Conservation (phyloP, 495 filamentous ascomycete species). For the Oidiodendron maius region DNA sequence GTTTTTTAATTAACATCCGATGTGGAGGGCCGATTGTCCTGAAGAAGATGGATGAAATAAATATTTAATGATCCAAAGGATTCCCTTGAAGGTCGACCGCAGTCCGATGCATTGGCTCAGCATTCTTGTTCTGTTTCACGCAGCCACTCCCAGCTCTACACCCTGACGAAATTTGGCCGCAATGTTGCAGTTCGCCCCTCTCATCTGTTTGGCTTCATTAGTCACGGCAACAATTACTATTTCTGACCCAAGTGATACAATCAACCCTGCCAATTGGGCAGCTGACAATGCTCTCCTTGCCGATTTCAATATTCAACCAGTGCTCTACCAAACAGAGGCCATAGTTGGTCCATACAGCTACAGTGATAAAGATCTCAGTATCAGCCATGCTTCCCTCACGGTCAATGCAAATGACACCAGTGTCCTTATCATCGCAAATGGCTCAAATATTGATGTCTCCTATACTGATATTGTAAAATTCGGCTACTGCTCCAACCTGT, state of each 20-base stretch:
- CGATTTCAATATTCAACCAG: constrained; percentile 4
- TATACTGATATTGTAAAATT: constrained; percentile 10
- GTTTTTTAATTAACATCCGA: background rate
- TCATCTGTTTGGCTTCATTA: background rate
- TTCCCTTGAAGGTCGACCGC: background rate
- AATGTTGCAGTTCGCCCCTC: background rate
- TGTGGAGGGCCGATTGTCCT: background rate
- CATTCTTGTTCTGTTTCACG: background rate
- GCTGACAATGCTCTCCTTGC: constrained; percentile 8
- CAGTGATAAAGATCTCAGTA: constrained; percentile 1
- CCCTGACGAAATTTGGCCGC: background rate
- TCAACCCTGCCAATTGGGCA: constrained; percentile 1
- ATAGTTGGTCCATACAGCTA: constrained; percentile 3
- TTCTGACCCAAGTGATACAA: constrained; percentile 7
- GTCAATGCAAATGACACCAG: constrained; percentile 5
- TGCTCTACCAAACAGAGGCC: constrained; percentile 4
- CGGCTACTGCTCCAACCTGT: constrained; percentile 10
- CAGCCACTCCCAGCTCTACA: background rate
- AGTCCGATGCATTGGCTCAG: background rate
- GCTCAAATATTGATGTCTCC: constrained; percentile 7
- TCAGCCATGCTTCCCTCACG: constrained; percentile 8
- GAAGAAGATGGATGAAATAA: background rate
- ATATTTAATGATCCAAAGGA: background rate
- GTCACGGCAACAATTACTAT: background rate
- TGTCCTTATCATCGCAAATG: constrained; percentile 5